These are phyloP conservation scores for Anthostomella pinea DNA, from an alignment of 2,329 filamentous ascomycete genomes.

Conservation along the genomic window DNA sequence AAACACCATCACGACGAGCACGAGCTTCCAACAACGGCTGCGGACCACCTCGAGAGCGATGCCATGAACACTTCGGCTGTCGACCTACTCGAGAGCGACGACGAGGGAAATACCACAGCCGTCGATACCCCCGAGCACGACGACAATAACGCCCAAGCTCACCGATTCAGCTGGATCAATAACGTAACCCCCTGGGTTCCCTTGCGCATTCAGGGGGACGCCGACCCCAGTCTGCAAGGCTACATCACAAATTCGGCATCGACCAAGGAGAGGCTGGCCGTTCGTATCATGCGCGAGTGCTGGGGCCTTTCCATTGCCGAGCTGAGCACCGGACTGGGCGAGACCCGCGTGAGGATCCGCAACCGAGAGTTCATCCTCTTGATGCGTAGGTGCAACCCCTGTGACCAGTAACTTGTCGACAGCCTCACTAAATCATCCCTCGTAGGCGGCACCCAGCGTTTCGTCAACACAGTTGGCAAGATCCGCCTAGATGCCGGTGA, in stretches of 20 bases:
- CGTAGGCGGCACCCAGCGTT: slow-evolving; percentile 35
- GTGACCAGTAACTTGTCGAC: no score
- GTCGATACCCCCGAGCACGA: slow-evolving; percentile 4
- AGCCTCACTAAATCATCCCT: slow-evolving; percentile 7
- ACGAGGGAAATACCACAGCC: slow-evolving; percentile 1
- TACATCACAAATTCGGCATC: slow-evolving; percentile 28
- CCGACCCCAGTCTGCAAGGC: slow-evolving; percentile 24
- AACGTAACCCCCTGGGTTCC: slow-evolving; percentile 43
- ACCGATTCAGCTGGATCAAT: slow-evolving; percentile 41
- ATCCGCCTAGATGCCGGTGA: slow-evolving; percentile 33
- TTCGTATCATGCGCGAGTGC: slow-evolving; percentile 44
- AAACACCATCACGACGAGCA: neutral
- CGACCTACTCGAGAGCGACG: no score
- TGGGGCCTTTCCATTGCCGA: slow-evolving; percentile 52
- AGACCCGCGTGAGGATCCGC: slow-evolving; percentile 37
- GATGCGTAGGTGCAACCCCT: slow-evolving; percentile 36
- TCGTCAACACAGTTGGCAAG: slow-evolving; percentile 32
- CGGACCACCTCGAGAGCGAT: no score
- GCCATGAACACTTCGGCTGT: no score
- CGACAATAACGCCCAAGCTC: no score
- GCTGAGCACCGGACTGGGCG: slow-evolving; percentile 41
- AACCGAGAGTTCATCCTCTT: slow-evolving; percentile 44
- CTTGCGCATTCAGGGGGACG: slow-evolving; percentile 18
- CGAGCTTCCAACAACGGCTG: neutral
- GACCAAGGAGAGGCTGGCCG: slow-evolving; percentile 40